Evolutionary conservation across 257 asterid species (phyloP).

Genomic region (Jacaranda copaia): DNA sequence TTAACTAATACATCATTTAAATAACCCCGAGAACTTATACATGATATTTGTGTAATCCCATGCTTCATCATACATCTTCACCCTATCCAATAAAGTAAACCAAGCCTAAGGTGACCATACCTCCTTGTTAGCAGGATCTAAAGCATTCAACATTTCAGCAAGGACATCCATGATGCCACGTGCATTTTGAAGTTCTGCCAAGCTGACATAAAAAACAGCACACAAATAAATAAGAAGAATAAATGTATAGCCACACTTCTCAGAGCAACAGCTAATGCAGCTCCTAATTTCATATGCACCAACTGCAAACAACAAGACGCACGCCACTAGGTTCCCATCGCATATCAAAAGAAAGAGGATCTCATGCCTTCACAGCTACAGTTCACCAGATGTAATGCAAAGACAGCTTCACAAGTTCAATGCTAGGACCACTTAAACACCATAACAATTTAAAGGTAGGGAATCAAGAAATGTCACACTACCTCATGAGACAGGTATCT

Average conservation of each 20-base stretch:
- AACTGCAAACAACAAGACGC: constrained; percentile 17
- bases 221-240: constrained; percentile 17
- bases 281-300: constrained; percentile 21
- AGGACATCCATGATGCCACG: constrained; percentile 99
- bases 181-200: constrained; percentile 95
- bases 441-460: constrained; percentile 9
- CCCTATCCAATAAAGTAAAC: too few relatives aligned
- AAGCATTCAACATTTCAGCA: constrained; percentile 94
- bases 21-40: too few relatives aligned
- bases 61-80: too few relatives aligned
- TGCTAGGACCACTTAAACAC: constrained; percentile 6
- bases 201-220: constrained; percentile 53
- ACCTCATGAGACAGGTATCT: constrained; percentile 7
- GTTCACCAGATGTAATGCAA: constrained; percentile 7
- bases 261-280: constrained; percentile 22
- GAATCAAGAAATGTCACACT: constrained; percentile 5
- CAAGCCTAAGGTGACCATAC: constrained; percentile 44
- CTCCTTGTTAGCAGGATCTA: constrained; percentile 94
- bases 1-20: too few relatives aligned
- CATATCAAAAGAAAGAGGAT: constrained; percentile 23
- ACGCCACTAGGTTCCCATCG: constrained; percentile 18
- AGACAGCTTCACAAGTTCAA: constrained; percentile 16
- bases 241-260: constrained; percentile 22
- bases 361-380: constrained; percentile 20
- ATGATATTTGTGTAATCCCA: too few relatives aligned